These are phyloP conservation scores for Xylaria hypoxylon DNA, from an alignment of 2,329 filamentous ascomycete genomes.

Conservation along the genomic window DNA sequence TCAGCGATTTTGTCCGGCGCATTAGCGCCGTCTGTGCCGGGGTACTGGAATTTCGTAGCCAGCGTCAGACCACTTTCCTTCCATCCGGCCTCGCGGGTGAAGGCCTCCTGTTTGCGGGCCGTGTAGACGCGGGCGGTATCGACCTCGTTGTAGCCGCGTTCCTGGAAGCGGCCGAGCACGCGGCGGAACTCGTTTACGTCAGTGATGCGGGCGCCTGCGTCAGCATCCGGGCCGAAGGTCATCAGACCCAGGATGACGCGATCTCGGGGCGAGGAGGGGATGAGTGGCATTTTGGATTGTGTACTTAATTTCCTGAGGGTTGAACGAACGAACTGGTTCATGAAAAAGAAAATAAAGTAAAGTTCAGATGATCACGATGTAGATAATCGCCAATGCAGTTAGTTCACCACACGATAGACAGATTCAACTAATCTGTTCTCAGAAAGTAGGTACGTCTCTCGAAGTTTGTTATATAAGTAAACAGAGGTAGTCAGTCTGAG, in stretches of 20 bases:
- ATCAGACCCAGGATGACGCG: slow-evolving; percentile 86
- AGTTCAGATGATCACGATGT: too few relatives aligned
- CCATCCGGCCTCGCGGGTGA: slow-evolving; percentile 80
- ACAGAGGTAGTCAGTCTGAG: too few relatives aligned
- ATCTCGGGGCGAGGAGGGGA: slow-evolving; percentile 62
- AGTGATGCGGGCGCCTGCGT: slow-evolving; percentile 77
- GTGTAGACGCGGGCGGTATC: slow-evolving; percentile 85
- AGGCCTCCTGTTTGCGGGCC: slow-evolving; percentile 79
- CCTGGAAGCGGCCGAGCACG: slow-evolving; percentile 79
- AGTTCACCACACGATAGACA: too few relatives aligned
- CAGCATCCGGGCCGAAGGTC: slow-evolving; percentile 79
- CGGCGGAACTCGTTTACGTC: slow-evolving; percentile 73
- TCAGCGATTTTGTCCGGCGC: slow-evolving; percentile 71
- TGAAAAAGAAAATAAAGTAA: too few relatives aligned
- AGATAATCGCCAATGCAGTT: too few relatives aligned
- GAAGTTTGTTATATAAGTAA: too few relatives aligned
- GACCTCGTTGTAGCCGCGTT: slow-evolving; percentile 83
- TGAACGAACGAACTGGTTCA: not conserved
- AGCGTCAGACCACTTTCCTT: slow-evolving; percentile 80
- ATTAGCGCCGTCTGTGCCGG: slow-evolving; percentile 68
- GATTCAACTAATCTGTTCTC: too few relatives aligned
- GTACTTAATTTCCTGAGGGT: not conserved
- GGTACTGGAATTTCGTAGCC: slow-evolving; percentile 82
- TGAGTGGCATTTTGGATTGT: slow-evolving; percentile 59
- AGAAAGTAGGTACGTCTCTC: too few relatives aligned